phyloP scores from a whole-genome alignment of 1,284 basidiomycete genomes.

The Neolentinus lepideus region DNA sequence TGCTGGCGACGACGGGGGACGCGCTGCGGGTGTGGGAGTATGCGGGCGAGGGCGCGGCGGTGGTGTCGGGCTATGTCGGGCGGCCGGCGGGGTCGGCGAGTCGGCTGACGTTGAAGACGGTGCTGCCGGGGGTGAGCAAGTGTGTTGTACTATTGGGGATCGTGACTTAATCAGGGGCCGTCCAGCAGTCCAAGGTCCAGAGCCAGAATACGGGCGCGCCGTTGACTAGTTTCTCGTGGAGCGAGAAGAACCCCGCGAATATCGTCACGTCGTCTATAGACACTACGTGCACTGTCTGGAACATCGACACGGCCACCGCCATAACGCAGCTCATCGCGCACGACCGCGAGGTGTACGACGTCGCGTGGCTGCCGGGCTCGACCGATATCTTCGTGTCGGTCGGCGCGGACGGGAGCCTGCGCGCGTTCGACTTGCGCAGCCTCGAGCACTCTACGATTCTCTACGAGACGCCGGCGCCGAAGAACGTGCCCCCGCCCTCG shows the following conservation, averaged over 20 bases:
- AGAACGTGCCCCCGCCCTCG: constrained; percentile 48
- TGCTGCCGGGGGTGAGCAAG: constrained; percentile 75
- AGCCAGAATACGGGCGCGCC: constrained; percentile 80
- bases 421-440: constrained; percentile 94
- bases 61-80: constrained; percentile 66
- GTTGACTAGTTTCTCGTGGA: constrained; percentile 95
- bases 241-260: constrained; percentile 78
- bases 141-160: constrained; percentile 4
- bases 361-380: constrained; percentile 97
- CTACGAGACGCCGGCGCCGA: constrained; percentile 87
- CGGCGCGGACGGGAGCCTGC: constrained; percentile 93
- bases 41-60: constrained; percentile 46
- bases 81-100: constrained; percentile 50
- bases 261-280: constrained; percentile 96
- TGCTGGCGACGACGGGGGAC: constrained; percentile 88
- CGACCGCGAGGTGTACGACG: constrained; percentile 96
- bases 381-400: constrained; percentile 98
- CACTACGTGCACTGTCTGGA: constrained; percentile 95
- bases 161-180: constrained; percentile 6
- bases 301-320: constrained; percentile 92
- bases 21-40: constrained; percentile 88
- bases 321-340: constrained; percentile 98
- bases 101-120: constrained; percentile 55
- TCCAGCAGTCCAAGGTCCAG: constrained; percentile 81
- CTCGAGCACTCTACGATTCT: constrained; percentile 98